Percentiles rank a stretch among this genome's conserved stretches.
phyloP scores from a whole-genome alignment of 495 filamentous ascomycete species.

The Podospora fimiseda region DNA sequence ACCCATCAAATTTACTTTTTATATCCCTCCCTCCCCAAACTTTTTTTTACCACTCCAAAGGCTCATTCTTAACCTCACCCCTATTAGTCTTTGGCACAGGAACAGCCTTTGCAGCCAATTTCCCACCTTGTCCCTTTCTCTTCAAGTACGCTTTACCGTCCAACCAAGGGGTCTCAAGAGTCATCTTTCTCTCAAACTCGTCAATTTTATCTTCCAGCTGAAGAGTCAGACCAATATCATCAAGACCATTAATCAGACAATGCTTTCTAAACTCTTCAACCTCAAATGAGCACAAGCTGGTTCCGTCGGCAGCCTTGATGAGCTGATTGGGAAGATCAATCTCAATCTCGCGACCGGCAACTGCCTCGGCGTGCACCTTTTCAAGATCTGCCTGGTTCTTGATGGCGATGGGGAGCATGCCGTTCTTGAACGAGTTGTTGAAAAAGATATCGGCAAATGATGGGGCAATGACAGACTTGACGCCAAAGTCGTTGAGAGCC shows the following conservation, averaged over 20 bases:
- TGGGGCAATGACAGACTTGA: slow-evolving; percentile 87
- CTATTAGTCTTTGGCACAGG: slow-evolving; percentile 87
- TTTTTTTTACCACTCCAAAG: slow-evolving; percentile 76
- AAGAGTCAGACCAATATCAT: slow-evolving; percentile 93
- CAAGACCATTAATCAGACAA: slow-evolving; percentile 88
- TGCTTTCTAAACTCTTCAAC: slow-evolving; percentile 90
- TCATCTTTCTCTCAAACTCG: slow-evolving; percentile 71
- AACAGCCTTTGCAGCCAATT: slow-evolving; percentile 71
- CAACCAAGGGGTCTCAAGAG: slow-evolving; percentile 80
- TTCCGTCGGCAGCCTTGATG: slow-evolving; percentile 69
- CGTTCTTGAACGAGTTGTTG: slow-evolving; percentile 99
- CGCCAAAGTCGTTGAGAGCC: slow-evolving; percentile 94
- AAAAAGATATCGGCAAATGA: slow-evolving; percentile 97
- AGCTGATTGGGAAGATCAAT: slow-evolving; percentile 83
- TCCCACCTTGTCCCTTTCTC: slow-evolving; percentile 56
- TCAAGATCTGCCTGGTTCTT: slow-evolving; percentile 58
- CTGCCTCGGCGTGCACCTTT: slow-evolving; percentile 71
- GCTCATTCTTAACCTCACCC: slow-evolving; percentile 77
- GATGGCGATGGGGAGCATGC: slow-evolving; percentile 88
- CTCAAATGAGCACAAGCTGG: slow-evolving; percentile 68
- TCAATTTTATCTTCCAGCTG: slow-evolving; percentile 85
- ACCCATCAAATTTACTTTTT: too few species aligned
- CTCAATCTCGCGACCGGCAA: slow-evolving; percentile 78
- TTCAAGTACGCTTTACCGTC: slow-evolving; percentile 83
- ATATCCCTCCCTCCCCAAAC: too few species aligned